Percentiles rank a stretch among this genome's conserved stretches.
These are phyloP conservation scores for Coccomyxa sp. DNA, from an alignment of 139 green algal species.

Conservation along the genomic window DNA sequence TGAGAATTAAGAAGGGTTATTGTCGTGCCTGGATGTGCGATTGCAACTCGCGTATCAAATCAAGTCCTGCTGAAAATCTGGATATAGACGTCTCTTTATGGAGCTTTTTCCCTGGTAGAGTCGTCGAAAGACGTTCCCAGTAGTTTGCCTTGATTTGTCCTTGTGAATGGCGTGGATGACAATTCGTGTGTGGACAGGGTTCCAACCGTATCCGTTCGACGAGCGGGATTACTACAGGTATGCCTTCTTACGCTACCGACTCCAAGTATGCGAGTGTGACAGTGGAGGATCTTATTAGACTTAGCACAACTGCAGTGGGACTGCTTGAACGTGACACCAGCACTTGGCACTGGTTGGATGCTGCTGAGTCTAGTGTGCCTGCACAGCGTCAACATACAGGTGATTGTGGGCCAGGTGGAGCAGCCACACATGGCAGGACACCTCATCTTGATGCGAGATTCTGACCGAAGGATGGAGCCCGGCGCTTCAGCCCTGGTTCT, in stretches of 20 bases:
- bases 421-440: background rate
- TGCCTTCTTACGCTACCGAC: background rate
- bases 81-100: too few species aligned
- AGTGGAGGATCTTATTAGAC: background rate
- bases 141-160: too few species aligned
- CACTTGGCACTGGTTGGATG: background rate
- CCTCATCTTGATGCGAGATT: background rate
- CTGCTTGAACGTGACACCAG: background rate
- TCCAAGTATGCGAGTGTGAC: background rate
- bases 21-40: too few species aligned
- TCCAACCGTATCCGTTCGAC: slow-evolving; percentile 9
- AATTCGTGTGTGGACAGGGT: background rate
- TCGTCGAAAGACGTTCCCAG: too few species aligned
- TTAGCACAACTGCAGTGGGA: background rate
- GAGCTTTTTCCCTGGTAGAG: too few species aligned
- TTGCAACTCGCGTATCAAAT: too few species aligned
- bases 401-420: background rate
- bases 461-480: slow-evolving; percentile 2
- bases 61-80: too few species aligned
- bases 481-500: slow-evolving; percentile 14
- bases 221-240: slow-evolving; percentile 15
- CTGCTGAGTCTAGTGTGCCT: background rate
- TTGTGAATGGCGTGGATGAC: too few species aligned
- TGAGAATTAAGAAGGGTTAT: too few species aligned
- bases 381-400: background rate